Evolutionary conservation across 2,329 filamentous ascomycete species (phyloP), one percentile per base, ranked within the genome.

Genomic region (Colletotrichum trifolii): DNA sequence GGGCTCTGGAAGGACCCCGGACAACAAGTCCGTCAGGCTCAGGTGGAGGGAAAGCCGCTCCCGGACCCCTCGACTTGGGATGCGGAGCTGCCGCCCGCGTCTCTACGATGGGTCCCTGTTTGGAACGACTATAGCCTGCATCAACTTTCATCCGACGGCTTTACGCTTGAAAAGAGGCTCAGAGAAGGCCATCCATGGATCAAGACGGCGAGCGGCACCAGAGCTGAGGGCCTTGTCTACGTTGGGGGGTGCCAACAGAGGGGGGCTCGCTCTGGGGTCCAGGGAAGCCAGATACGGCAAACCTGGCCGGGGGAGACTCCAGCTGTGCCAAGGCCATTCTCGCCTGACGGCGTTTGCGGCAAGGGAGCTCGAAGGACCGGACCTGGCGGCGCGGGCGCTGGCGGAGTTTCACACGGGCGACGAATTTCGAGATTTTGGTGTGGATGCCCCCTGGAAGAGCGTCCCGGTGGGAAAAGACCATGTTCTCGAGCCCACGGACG

Each of bases 121-220:
- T 90, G 86, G 85, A 83, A 80, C 53, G 85, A 88, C 67, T 89
- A 84, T 70, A 81, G 78, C 15, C 74, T 89, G 10, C 77, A 76
- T 0, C 87, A 89, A 69, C 76, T 88, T 0, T 88, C 86, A 0
- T 75, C 87, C 0, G 87, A 89, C 49, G 87, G 87, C 0, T 89
- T 88, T 69, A 86, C 79, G 0, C 72, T 89, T 15, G 83, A 84
- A 73, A 89, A 89, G 74, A 75, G 87, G 45, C 89, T 86, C 2
- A 84, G 87, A 68, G 69, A 79, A 2, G 85, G 85, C 1, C 82
- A 84, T 49, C 81, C 80, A 59, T 89, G 86, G 86, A 75, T 89
- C 1, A 86, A 84, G 1, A 84, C 88, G 9, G 82, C 85, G 0
- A 86, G 83, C 0, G 85, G 85, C 2, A 85, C 82, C 1, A 79